These are phyloP conservation scores for Papiliotrema fonsecae DNA, from an alignment of 1,284 basidiomycete genomes.

Conservation along the genomic window DNA sequence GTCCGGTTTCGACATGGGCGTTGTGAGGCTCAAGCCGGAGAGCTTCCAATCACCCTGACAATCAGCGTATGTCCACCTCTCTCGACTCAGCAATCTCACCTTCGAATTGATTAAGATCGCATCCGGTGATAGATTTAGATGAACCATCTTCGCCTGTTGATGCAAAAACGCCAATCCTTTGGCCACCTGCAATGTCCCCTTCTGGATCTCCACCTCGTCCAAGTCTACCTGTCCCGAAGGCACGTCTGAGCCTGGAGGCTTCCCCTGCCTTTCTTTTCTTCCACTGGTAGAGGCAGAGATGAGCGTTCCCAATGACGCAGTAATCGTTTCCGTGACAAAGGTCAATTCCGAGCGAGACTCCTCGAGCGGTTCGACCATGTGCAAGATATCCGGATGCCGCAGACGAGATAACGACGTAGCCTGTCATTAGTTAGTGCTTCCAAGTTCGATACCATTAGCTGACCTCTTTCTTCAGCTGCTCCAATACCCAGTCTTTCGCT, in stretches of 20 bases:
- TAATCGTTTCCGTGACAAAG: conserved; percentile 87
- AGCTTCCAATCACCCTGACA: conserved; percentile 94
- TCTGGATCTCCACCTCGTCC: conserved; percentile 72
- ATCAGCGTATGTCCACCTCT: neutral
- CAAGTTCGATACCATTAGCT: conserved; percentile 12
- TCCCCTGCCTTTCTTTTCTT: conserved; percentile 39
- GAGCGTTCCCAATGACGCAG: conserved; percentile 54
- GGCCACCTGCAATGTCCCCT: conserved; percentile 89
- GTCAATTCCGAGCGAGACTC: conserved; percentile 80
- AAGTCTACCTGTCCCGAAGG: conserved; percentile 79
- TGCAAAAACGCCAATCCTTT: conserved; percentile 92
- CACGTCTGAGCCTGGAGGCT: conserved; percentile 49
- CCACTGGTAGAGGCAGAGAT: conserved; percentile 58
- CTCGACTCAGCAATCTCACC: no score
- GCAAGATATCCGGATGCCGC: conserved; percentile 91
- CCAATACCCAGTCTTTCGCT: conserved; percentile 62
- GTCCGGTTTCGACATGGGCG: conserved; percentile 65
- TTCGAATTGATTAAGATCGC: conserved; percentile 78
- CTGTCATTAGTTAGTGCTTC: conserved; percentile 49
- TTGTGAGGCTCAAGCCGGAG: conserved; percentile 80
- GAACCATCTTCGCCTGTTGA: conserved; percentile 81
- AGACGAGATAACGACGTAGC: conserved; percentile 78
- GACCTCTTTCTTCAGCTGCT: conserved; percentile 84
- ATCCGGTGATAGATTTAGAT: conserved; percentile 84
- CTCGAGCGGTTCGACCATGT: conserved; percentile 97